Percentiles rank a stretch among this genome's conserved stretches.
Evolutionary conservation across 163 green algal species (phyloP).

Genomic region (Chlorella variabilis): DNA sequence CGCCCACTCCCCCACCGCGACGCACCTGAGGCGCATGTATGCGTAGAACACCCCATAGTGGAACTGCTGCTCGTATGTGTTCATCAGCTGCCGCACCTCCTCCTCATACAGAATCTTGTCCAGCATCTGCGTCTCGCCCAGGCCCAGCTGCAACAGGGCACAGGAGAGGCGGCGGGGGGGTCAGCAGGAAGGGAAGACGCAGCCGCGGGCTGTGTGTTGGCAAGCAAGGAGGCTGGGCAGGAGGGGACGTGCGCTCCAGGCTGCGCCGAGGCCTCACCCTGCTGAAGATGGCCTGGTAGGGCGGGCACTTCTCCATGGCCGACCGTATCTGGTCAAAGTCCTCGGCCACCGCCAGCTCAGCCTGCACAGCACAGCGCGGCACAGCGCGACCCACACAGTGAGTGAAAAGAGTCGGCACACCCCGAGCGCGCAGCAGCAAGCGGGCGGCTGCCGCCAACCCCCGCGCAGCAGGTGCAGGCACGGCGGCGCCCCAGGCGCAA

Average conservation of each 20-base stretch:
- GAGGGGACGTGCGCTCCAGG: not conserved
- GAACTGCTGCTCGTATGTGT: constrained; percentile 97
- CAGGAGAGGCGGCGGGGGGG: not conserved
- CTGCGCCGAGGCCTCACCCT: constrained; percentile 63
- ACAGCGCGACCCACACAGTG: too few species aligned
- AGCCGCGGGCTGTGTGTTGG: too few species aligned
- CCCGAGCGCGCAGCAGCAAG: too few species aligned
- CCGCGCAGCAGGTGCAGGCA: too few species aligned
- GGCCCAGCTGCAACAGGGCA: constrained; percentile 68
- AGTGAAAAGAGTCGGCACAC: not conserved
- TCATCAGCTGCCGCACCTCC: constrained; percentile 82
- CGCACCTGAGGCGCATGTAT: constrained; percentile 85
- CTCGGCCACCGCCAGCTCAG: constrained; percentile 78
- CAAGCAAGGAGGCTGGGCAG: not conserved
- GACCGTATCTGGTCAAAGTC: constrained; percentile 96
- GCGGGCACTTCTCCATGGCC: constrained; percentile 94
- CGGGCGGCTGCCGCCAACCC: too few species aligned
- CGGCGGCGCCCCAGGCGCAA: too few species aligned
- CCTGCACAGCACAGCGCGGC: constrained; percentile 12
- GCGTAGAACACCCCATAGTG: constrained; percentile 97
- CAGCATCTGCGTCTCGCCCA: constrained; percentile 94
- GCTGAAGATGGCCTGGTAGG: constrained; percentile 92
- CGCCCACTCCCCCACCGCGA: not conserved
- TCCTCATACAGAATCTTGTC: constrained; percentile 99
- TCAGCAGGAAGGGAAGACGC: not conserved